These are phyloP conservation scores for Paramecium pentaurelia DNA, from an alignment of 73 alveolate species.

Conservation along the genomic window DNA sequence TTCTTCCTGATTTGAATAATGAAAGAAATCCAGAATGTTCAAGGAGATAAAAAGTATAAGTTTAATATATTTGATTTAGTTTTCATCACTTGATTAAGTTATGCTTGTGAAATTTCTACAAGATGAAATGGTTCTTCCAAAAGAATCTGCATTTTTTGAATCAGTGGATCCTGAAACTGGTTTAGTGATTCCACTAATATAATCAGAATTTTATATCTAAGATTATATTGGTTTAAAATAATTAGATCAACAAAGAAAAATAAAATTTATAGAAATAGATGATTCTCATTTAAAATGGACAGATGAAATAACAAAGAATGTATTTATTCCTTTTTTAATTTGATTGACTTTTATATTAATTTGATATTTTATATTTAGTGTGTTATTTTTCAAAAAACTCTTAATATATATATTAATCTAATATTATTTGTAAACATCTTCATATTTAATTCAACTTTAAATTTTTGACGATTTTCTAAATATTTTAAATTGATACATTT, in stretches of 20 bases:
- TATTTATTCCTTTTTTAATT: constrained; percentile 65
- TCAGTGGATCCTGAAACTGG: constrained; percentile 73
- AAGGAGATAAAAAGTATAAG: constrained; percentile 22
- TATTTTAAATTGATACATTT: background rate
- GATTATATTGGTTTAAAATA: constrained; percentile 85
- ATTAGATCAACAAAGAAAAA: constrained; percentile 71
- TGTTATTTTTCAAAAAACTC: background rate
- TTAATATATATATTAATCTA: no score
- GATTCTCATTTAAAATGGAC: constrained; percentile 80
- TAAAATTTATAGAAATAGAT: constrained; percentile 57
- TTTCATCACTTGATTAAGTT: constrained; percentile 66
- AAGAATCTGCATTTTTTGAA: constrained; percentile 81
- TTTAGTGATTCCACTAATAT: constrained; percentile 67
- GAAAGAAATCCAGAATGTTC: constrained; percentile 46
- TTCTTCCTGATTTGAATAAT: constrained; percentile 78
- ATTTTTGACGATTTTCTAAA: background rate
- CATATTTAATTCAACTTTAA: background rate
- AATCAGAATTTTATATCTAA: constrained; percentile 73
- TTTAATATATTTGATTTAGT: constrained; percentile 65
- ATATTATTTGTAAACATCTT: no score
- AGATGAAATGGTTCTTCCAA: constrained; percentile 85
- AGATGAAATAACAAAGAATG: constrained; percentile 61
- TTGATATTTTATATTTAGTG: background rate
- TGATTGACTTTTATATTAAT: background rate
- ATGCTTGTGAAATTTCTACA: constrained; percentile 76